Conservation (phyloP, 306 rosid species). For the Inga leiocalycina region DNA sequence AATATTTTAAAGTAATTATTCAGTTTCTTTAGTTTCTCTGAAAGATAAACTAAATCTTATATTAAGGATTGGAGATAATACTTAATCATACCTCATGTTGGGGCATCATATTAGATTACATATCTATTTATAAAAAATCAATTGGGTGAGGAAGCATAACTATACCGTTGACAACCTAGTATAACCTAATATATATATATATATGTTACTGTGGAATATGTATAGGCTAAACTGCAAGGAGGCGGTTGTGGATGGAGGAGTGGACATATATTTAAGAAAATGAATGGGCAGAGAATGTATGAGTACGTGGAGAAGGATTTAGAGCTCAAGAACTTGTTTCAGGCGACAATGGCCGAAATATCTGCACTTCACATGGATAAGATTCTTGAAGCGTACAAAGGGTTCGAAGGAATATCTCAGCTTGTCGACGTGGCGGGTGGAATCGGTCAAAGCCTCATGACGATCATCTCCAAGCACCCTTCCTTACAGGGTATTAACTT, state of each 20-base stretch:
- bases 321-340: neutral
- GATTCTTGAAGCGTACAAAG: slow-evolving; percentile 26
- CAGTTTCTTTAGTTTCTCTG: too few relatives aligned
- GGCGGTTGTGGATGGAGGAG: neutral
- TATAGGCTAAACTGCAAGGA: neutral
- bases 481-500: neutral
- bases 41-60: too few relatives aligned
- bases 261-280: neutral
- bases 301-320: neutral
- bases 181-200: too few relatives aligned
- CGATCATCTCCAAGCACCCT: slow-evolving; percentile 28
- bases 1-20: too few relatives aligned
- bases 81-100: too few relatives aligned
- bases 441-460: slow-evolving; percentile 32
- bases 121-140: too few relatives aligned
- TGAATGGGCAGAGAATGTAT: neutral
- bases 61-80: too few relatives aligned
- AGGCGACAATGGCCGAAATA: neutral
- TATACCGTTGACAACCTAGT: too few relatives aligned
- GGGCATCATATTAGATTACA: too few relatives aligned
- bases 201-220: neutral
- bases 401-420: slow-evolving; percentile 24
- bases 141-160: too few relatives aligned
- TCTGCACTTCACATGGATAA: slow-evolving; percentile 10
- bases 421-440: slow-evolving; percentile 54